phyloP scores from a whole-genome alignment of 495 filamentous ascomycete genomes.

The Tuber indicum region DNA sequence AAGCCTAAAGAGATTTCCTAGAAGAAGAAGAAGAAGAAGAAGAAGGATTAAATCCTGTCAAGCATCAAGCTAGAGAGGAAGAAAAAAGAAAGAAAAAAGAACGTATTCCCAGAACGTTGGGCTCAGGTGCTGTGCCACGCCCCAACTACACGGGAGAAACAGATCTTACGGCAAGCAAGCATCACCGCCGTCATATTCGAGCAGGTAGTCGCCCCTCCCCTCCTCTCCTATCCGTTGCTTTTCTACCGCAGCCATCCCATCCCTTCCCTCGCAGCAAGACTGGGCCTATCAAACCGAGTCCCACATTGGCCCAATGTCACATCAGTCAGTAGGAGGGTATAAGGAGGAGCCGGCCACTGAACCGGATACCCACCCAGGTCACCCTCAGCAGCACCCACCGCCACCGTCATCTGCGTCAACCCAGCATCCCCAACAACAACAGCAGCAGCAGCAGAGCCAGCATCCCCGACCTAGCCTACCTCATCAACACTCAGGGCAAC shows the following conservation, averaged over 20 bases:
- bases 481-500: constrained; percentile 55
- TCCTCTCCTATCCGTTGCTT: constrained; percentile 25
- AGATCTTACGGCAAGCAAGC: constrained; percentile 39
- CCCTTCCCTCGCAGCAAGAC: constrained; percentile 22
- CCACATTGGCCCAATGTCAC: constrained; percentile 37
- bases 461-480: constrained; percentile 59
- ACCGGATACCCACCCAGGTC: constrained; percentile 39
- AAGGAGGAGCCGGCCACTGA: constrained; percentile 44
- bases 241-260: constrained; percentile 27
- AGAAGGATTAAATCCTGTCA: neutral
- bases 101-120: constrained; percentile 33
- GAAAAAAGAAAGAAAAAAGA: neutral
- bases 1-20: neutral
- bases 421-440: constrained; percentile 42
- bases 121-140: constrained; percentile 35
- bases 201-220: constrained; percentile 18
- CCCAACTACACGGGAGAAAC: constrained; percentile 39
- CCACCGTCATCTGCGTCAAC: constrained; percentile 33
- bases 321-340: constrained; percentile 41
- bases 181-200: constrained; percentile 38
- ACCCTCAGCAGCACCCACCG: constrained; percentile 40
- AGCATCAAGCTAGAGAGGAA: neutral
- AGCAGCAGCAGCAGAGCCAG: constrained; percentile 55
- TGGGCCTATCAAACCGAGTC: constrained; percentile 32
- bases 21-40: neutral